These are phyloP conservation scores for Citrus cavaleriei DNA, from an alignment of 345 rosid genomes.

Conservation along the genomic window DNA sequence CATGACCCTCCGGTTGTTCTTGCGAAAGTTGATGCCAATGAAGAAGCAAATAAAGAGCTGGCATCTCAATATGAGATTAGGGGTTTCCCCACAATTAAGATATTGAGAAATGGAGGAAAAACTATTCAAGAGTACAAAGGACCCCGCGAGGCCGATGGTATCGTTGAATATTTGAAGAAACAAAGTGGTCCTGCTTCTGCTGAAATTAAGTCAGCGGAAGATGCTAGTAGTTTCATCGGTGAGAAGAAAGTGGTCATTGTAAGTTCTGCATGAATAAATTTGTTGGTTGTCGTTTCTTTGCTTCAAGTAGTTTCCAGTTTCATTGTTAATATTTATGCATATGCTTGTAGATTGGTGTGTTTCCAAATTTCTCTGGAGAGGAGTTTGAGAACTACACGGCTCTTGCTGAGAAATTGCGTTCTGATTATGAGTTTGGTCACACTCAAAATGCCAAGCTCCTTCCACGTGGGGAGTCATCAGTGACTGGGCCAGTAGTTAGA, in stretches of 20 bases:
- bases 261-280: conserved; percentile 25
- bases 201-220: conserved; percentile 64
- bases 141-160: conserved; percentile 93
- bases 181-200: conserved; percentile 92
- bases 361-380: conserved; percentile 79
- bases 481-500: conserved; percentile 83
- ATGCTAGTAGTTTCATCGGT: conserved; percentile 50
- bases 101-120: conserved; percentile 84
- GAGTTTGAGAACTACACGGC: conserved; percentile 74
- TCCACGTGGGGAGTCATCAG: conserved; percentile 84
- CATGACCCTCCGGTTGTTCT: conserved; percentile 60
- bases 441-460: conserved; percentile 81
- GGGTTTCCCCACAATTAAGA: conserved; percentile 91
- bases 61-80: conserved; percentile 54
- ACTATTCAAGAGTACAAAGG: conserved; percentile 82
- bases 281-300: background rate
- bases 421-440: conserved; percentile 88
- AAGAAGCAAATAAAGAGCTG: conserved; percentile 60
- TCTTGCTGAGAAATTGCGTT: conserved; percentile 75
- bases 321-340: background rate
- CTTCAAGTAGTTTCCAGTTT: background rate
- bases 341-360: conserved; percentile 75
- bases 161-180: conserved; percentile 71
- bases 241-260: conserved; percentile 72
- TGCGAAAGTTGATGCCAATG: conserved; percentile 90